Conservation (phyloP, 129 eudicot species). For the Flaveria linearis region DNA sequence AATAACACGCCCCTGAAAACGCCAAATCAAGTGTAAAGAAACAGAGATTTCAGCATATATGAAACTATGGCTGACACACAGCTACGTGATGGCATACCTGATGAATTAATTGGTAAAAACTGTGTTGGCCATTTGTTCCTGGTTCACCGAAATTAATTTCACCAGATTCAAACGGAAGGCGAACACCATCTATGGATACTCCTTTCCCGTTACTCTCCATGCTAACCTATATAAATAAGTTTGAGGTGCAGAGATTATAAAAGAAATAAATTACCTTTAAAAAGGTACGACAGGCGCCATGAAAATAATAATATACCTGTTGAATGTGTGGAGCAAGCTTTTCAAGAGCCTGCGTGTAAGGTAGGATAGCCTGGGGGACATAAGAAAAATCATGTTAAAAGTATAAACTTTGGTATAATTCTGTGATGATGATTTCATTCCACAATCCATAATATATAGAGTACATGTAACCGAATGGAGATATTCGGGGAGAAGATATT, state of each 20-base stretch:
- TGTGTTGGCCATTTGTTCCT: constrained; percentile 99
- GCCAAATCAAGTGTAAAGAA: constrained; percentile 22
- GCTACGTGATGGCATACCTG: constrained; percentile 45
- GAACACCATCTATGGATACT: constrained; percentile 91
- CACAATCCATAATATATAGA: too few species aligned
- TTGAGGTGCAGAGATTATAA: constrained; percentile 1
- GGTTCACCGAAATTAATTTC: constrained; percentile 99
- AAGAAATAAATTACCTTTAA: constrained; percentile 4
- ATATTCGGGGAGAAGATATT: too few species aligned
- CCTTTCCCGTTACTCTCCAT: constrained; percentile 99
- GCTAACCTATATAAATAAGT: constrained; percentile 65
- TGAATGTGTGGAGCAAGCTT: constrained; percentile 97
- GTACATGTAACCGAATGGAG: too few species aligned
- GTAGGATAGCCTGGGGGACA: constrained; percentile 78
- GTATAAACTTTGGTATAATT: too few species aligned
- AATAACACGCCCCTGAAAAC: constrained; percentile 84
- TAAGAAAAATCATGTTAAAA: not conserved
- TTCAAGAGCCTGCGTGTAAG: constrained; percentile 94
- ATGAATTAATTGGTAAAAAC: constrained; percentile 97
- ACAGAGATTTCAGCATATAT: constrained; percentile 24
- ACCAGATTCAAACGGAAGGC: constrained; percentile 91
- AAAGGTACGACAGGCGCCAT: not conserved
- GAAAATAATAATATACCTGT: constrained; percentile 52
- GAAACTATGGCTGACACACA: constrained; percentile 3
- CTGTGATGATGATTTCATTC: too few species aligned